A percentile compares a stretch with the other conserved stretches of the same genome.
phyloP scores from a whole-genome alignment of 2,329 filamentous ascomycete species.

The Tolypocladium pustulatum region DNA sequence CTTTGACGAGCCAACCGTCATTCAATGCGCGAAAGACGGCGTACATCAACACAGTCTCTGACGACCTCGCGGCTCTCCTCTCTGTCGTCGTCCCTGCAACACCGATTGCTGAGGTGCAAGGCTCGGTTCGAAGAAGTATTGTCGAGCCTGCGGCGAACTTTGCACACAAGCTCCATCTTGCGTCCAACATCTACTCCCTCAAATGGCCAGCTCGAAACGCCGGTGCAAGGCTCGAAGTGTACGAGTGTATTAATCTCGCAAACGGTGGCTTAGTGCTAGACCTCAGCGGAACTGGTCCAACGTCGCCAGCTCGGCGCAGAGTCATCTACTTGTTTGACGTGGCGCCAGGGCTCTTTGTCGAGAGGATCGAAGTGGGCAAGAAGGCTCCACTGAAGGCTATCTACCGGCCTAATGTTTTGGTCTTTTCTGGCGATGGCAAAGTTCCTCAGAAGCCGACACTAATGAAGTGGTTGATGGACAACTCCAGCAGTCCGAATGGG shows the following conservation, averaged over 20 bases:
- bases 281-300: conserved; percentile 16
- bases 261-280: conserved; percentile 18
- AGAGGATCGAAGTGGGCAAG: conserved; percentile 21
- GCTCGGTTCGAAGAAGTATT: conserved; percentile 20
- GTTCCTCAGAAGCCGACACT: conserved; percentile 20
- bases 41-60: conserved; percentile 18
- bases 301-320: conserved; percentile 16
- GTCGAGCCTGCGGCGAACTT: conserved; percentile 25
- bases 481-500: conserved; percentile 9
- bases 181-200: conserved; percentile 21
- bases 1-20: conserved; percentile 18
- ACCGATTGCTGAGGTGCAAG: conserved; percentile 17
- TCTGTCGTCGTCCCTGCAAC: conserved; percentile 17
- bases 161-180: conserved; percentile 23
- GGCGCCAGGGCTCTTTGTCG: conserved; percentile 25
- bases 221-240: conserved; percentile 23
- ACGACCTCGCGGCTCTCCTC: conserved; percentile 22
- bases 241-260: conserved; percentile 25
- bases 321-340: conserved; percentile 25
- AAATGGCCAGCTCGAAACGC: conserved; percentile 27
- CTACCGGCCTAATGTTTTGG: conserved; percentile 21
- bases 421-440: conserved; percentile 16
- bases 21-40: conserved; percentile 19
- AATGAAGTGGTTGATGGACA: conserved; percentile 23
- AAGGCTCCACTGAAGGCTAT: conserved; percentile 21